Base-by-base conservation (phyloP, 352 stramenopile species). In the Globisporangium iwayamae region DNA sequence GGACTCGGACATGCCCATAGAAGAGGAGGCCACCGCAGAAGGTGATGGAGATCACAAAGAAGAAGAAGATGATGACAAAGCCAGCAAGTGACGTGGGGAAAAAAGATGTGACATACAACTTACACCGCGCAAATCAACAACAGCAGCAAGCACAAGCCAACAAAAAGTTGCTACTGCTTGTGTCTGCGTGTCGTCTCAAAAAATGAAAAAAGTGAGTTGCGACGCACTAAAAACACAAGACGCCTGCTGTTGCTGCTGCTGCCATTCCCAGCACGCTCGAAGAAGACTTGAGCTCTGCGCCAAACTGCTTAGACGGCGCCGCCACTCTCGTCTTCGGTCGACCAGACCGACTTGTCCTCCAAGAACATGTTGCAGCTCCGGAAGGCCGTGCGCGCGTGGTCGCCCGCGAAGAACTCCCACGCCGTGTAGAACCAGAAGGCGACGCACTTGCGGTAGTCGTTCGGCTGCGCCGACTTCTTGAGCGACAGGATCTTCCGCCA, bases 351-450 rank as follows among this genome's bases (percentile, higher is more conserved):
- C 60, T 91, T 90, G 54, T 91, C 78, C 62, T 94, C 85, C 6
- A 94, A 63, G 59, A 85, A 94, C 83, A 94, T 92, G 71, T 94
- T 94, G 70, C 81, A 90, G 70, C 80, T 90, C 47, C 85, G 75
- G 72, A 94, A 91, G 6, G 85, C 81, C 30, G 78, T 68, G 8
- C 85, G 81, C 25, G 85, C 85, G 63, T 91, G 68, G 45, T 94
- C 83, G 3, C 85, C 85, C 0, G 85, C 83, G 47, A 93, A 94
- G 25, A 87, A 85, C 57, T 94, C 85, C 85, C 85, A 94, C 9
- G 79, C 83, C 10, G 83, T 89, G 70, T 89, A 94, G 62, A 94
- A 93, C 85, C 85, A 94, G 68, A 94, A 94, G 22, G 85, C 85
- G 47, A 94, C 79, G 54, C 85, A 94, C 68, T 94, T 94, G 63